Percentiles rank a stretch among this genome's conserved stretches.
Evolutionary conservation across 345 rosid species (phyloP).

Genomic region (rapeseed (Brassica napus)): DNA sequence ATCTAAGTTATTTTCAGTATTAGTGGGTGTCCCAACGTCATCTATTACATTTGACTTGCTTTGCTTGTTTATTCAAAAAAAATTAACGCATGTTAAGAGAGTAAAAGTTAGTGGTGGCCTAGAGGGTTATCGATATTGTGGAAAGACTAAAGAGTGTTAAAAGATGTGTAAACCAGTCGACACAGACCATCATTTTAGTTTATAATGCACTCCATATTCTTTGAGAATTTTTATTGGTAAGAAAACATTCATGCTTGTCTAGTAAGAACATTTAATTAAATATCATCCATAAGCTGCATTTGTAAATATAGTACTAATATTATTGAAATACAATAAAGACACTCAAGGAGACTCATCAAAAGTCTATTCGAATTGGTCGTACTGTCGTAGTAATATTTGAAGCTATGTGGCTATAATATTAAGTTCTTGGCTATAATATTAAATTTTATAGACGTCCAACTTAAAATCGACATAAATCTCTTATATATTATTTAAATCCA

Average conservation of each 20-base stretch:
- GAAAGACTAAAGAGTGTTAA: slow-evolving; percentile 8
- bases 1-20: not conserved
- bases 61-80: not conserved
- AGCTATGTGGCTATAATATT: too few species aligned
- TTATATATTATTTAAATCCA: too few species aligned
- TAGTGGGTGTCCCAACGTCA: slow-evolving; percentile 24
- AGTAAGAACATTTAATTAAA: not conserved
- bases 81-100: not conserved
- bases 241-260: not conserved
- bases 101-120: not conserved
- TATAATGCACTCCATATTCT: slow-evolving; percentile 15
- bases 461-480: too few species aligned
- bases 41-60: slow-evolving; percentile 20
- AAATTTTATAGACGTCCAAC: too few species aligned
- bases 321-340: not conserved
- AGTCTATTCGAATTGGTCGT: too few species aligned
- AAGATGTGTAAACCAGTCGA: slow-evolving; percentile 33
- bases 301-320: not conserved
- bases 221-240: not conserved
- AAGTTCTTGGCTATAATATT: too few species aligned
- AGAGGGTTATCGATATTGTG: slow-evolving; percentile 14
- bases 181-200: slow-evolving; percentile 21
- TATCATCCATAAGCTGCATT: not conserved
- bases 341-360: not conserved
- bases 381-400: too few species aligned